These are phyloP conservation scores for Fusarium odoratissimum DNA, from an alignment of 2,329 filamentous ascomycete genomes.

Conservation along the genomic window DNA sequence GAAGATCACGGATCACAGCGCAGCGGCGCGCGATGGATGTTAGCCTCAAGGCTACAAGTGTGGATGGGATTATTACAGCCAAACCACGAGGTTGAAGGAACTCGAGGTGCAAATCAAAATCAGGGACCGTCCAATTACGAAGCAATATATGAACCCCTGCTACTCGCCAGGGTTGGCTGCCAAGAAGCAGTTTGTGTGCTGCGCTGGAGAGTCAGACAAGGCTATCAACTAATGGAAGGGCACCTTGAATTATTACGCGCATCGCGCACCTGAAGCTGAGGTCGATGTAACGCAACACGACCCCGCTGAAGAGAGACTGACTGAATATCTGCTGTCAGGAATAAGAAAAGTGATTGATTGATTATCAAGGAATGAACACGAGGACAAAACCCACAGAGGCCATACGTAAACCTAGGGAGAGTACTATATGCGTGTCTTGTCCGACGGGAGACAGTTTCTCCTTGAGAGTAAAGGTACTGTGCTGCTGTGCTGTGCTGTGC, in stretches of 20 bases:
- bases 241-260: constrained; percentile 19
- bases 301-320: constrained; percentile 28
- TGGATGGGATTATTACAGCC: background rate
- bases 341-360: constrained; percentile 5
- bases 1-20: constrained; percentile 27
- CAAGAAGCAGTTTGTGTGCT: constrained; percentile 11
- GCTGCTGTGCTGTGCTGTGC: background rate
- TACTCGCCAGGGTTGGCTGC: constrained; percentile 5
- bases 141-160: constrained; percentile 27
- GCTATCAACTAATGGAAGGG: constrained; percentile 4
- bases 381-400: background rate
- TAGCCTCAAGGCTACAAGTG: background rate
- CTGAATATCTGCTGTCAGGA: constrained; percentile 15
- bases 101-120: constrained; percentile 16
- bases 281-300: constrained; percentile 44
- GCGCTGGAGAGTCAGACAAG: constrained; percentile 11
- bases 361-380: background rate
- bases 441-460: constrained; percentile 13
- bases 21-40: constrained; percentile 9
- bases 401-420: background rate
- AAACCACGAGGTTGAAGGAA: constrained; percentile 17
- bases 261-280: constrained; percentile 46
- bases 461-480: background rate
- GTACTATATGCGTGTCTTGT: background rate
- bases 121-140: constrained; percentile 25